Base-by-base conservation (phyloP, 208 protist genomes). In the Herpetomonas samuelpessoai region DNA sequence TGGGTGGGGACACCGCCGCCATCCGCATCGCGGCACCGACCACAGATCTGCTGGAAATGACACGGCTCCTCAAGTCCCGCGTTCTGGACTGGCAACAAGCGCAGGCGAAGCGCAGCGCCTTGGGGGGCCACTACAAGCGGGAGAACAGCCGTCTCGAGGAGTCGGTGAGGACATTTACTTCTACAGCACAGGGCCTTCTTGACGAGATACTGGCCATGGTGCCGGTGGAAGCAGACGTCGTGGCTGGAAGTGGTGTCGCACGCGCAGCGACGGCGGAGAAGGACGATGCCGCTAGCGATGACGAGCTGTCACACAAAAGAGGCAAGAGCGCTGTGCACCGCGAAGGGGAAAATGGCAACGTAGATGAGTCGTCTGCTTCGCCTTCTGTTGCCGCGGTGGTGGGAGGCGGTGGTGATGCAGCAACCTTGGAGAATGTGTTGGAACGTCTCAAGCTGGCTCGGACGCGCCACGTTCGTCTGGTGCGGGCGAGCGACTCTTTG, bases 21-120 rank as follows among this genome's bases (percentile, higher is more conserved):
- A 66, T 65, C 41, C 76, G 69, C 56, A 78, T 93, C 49, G 73
- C 81, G 35, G 71, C 86, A 14, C 86, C 86, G 0, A 86, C 83
- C 19, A 49, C 51, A 12, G 70, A 80, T 46, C 52, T 93, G 28
- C 29, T 71, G n/a, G 80, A 83, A 16, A 93, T 93, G 81, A 69
- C 87, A 1, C 73, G 66, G 6, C 31, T 92, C 22, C 41, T 92
- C 1, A 79, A 76, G 47, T 63, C 65, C 9, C 74, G 86, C 44
- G 70, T 83, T 30, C 67, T 80, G 26, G 74, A 74, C 3, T 71
- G 80, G 68, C 35, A 62, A 29, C 61, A 79, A 25, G 71, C 76
- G 27, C 82, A 88, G 46, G 78, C 86, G 52, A 79, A 76, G 35
- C 79, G 82, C 56, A 58, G 79, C 35, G 6, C 35, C 14, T 6